Evolutionary conservation across 306 rosid genomes (phyloP), one percentile per base, ranked within the genome.

Genomic region (Comarum palustre): DNA sequence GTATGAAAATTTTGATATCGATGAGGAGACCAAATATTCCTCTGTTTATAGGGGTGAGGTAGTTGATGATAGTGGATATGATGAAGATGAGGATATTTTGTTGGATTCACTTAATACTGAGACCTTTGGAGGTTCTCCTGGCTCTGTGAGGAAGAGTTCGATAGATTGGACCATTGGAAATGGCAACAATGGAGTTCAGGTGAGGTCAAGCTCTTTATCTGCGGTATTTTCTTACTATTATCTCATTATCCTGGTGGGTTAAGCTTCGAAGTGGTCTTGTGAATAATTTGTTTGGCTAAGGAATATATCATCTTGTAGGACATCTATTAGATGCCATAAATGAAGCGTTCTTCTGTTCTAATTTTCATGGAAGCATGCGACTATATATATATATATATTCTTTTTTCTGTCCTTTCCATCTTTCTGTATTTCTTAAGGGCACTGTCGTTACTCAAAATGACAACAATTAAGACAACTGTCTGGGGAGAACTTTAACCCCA

Each of bases 1-100:
- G 1, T 71, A 73, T 54, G 89, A 75, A 71, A 77, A 76, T 79
- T 73, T 89, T 50, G 97, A 89, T 82, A 83, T 89, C 48, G 98
- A 91, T 72, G 97, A 94, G 85, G 98, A 94, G 85, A 87, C 97
- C 69, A 88, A 91, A 83, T 94, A 68, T 81, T 94, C 99, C 77
- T 88, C 99, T 50, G 99, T 94, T 25, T 75, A 74, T 75, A 87
- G 99, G 71, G 92, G 85, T 72, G 83, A 79, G 77, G 86, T 64
- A 72, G 89, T 78, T 76, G 96, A 91, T 73, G 94, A 93, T 73
- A 82, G 88, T 73, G 89, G 89, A 31, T 85, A 83, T 75, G 90
- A 84, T 68, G 98, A 87, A 69, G 66, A 79, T 68, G 97, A 87
- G 75, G 95, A 86, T 61, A 59, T 69, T 24, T 63, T 80, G 73